Base-by-base conservation (phyloP, 1,284 basidiomycete species). In the Ustilago crameri region DNA sequence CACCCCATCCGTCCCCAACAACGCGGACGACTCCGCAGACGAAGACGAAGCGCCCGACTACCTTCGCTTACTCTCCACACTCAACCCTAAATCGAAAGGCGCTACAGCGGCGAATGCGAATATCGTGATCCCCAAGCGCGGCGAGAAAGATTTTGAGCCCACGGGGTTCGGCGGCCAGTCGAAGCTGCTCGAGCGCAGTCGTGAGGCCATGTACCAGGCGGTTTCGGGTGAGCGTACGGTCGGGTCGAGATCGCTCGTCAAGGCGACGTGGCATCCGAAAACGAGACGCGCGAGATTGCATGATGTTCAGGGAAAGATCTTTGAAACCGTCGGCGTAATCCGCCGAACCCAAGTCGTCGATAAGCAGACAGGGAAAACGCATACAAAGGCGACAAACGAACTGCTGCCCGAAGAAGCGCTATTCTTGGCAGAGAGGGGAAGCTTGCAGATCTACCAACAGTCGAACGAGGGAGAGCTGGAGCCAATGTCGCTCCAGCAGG, bases 361-460 rank as follows among this genome's bases (percentile, higher is more conserved):
- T 9, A 17, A 22, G 3, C 15, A 27, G 5, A 42, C 51, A 1
- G 56, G 48, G 12, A 68, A 67, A 23, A 45, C 27, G 22, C 34
- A 49, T 9, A 65, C 63, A 14, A 61, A 44, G 17, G 63, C 51
- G 1, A 30, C 43, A 17, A 76, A 84, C n/a, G 93, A 96, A 77
- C 86, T 98, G 0, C 86, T 97, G 2, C 95, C 95, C 0, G 95
- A 98, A 85, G 95, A 98, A 84, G 89, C 93, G 0, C 87, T 98
- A 9, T 98, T 96, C 85, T 87, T 98, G 27, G 87, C 95, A 44
- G 95, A 98, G 83, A 84, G 87, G 4, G 65, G 61, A 5, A 76
- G 24, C 30, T 34, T 63, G 24, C 57, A 67, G 53, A 48, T 67
- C 51, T 57, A 60, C 65, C 10, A 20, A 12, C 23, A 75, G 64